phyloP scores from a whole-genome alignment of 345 rosid genomes.

The Melaleuca alternifolia region DNA sequence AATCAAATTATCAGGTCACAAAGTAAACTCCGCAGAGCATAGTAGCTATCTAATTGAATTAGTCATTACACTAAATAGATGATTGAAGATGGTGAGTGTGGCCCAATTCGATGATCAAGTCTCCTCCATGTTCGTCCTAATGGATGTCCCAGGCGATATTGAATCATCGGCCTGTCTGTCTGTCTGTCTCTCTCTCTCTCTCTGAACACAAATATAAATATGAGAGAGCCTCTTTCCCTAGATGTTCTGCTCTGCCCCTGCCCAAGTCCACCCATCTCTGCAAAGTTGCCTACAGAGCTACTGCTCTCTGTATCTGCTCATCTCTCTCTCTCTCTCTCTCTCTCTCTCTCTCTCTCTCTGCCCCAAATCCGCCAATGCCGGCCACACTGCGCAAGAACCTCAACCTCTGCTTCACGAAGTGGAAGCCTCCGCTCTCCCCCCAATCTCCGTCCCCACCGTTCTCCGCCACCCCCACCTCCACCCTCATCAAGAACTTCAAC shows the following conservation, averaged over 20 bases:
- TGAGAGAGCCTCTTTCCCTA: not conserved
- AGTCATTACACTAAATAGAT: not conserved
- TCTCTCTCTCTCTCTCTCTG: not conserved
- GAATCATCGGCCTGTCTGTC: not conserved
- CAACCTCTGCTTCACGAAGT: constrained; percentile 42
- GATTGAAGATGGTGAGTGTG: not conserved
- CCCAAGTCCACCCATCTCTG: not conserved
- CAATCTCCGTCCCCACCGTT: constrained; percentile 3
- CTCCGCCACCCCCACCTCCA: constrained; percentile 9
- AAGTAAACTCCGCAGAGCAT: too few relatives aligned
- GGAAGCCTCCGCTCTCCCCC: constrained; percentile 14
- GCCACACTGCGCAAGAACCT: constrained; percentile 29
- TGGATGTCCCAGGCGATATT: not conserved
- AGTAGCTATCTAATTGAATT: not conserved
- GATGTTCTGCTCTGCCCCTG: not conserved
- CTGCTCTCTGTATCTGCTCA: not conserved
- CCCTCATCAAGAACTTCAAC: constrained; percentile 27
- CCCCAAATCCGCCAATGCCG: constrained; percentile 3
- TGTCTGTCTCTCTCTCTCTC: not conserved
- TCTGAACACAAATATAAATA: not conserved
- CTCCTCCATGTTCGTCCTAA: not conserved
- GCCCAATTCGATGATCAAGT: not conserved
- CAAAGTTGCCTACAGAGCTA: not conserved
- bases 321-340: not conserved
- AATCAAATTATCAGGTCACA: too few relatives aligned